Conservation (phyloP, 345 rosid genomes). For the Murraya paniculata region DNA sequence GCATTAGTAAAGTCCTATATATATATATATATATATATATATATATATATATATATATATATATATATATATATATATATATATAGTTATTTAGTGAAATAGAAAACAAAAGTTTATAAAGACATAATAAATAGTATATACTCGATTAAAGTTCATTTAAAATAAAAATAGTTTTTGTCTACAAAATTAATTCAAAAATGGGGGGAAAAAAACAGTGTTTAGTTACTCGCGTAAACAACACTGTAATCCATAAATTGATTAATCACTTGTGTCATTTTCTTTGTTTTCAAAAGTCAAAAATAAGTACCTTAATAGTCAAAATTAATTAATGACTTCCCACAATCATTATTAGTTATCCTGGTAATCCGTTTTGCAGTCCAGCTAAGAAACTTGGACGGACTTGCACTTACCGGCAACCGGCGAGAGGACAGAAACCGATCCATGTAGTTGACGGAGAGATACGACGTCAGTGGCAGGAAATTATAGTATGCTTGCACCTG, state of each 20-base stretch:
- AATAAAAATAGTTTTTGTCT: background rate
- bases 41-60: too few relatives aligned
- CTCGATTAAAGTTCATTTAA: too few relatives aligned
- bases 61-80: too few relatives aligned
- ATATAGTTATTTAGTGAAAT: background rate
- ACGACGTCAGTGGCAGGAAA: slow-evolving; percentile 91
- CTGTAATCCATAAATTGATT: background rate
- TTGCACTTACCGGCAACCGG: slow-evolving; percentile 60
- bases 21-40: too few relatives aligned
- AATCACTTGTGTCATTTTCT: slow-evolving; percentile 27
- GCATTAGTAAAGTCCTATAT: background rate
- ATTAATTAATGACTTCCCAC: slow-evolving; percentile 12
- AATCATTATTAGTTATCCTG: slow-evolving; percentile 7
- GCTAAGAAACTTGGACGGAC: slow-evolving; percentile 8
- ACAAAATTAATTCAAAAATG: background rate
- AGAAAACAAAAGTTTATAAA: background rate
- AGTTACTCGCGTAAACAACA: background rate
- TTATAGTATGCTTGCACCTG: slow-evolving; percentile 73
- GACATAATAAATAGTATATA: background rate
- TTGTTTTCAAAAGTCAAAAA: slow-evolving; percentile 44
- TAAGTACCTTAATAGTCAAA: slow-evolving; percentile 27
- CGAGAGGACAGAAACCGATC: slow-evolving; percentile 83
- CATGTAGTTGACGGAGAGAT: slow-evolving; percentile 92
- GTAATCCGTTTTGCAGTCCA: slow-evolving; percentile 4
- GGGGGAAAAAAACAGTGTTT: background rate